phyloP scores from a whole-genome alignment of 805 yeast species.

The Komagataella ulmi region DNA sequence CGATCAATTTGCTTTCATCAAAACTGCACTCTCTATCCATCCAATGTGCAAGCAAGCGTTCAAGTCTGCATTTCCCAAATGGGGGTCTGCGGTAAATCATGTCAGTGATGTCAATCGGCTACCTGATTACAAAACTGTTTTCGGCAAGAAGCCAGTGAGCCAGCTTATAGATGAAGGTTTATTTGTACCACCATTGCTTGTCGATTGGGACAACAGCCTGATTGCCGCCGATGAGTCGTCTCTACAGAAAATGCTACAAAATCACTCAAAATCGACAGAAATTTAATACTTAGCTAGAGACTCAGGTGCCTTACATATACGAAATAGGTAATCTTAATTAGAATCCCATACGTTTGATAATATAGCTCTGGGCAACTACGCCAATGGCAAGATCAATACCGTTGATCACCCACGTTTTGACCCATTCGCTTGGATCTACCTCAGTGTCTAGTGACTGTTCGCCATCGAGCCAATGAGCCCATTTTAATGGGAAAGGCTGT shows the following conservation, averaged over 20 bases:
- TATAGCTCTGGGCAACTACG: conserved; percentile 80
- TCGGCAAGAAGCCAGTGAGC: conserved; percentile 7
- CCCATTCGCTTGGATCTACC: conserved; percentile 75
- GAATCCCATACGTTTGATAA: conserved; percentile 78
- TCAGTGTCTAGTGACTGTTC: conserved; percentile 14
- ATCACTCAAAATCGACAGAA: conserved; percentile 10
- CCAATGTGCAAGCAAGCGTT: conserved; percentile 16
- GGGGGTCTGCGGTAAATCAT: conserved; percentile 5
- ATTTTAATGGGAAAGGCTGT: conserved; percentile 79
- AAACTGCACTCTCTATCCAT: conserved; percentile 11
- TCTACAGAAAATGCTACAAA: conserved; percentile 28
- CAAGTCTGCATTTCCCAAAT: conserved; percentile 15
- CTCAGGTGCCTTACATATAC: not conserved
- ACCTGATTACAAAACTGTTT: conserved; percentile 5
- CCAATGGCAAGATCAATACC: conserved; percentile 76
- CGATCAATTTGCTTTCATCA: conserved; percentile 18
- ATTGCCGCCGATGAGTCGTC: conserved; percentile 35
- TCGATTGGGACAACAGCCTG: conserved; percentile 48
- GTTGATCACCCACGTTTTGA: conserved; percentile 62
- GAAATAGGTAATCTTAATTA: conserved; percentile 8
- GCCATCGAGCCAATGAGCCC: conserved; percentile 89
- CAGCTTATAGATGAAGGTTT: conserved; percentile 10
- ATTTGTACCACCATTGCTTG: conserved; percentile 34
- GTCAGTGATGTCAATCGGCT: conserved; percentile 7
- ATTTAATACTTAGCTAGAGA: not conserved